Percentiles rank a stretch among this genome's conserved stretches.
Conservation (phyloP, 2,329 filamentous ascomycete genomes). For the Stagonosporopsis chrysanthemi region DNA sequence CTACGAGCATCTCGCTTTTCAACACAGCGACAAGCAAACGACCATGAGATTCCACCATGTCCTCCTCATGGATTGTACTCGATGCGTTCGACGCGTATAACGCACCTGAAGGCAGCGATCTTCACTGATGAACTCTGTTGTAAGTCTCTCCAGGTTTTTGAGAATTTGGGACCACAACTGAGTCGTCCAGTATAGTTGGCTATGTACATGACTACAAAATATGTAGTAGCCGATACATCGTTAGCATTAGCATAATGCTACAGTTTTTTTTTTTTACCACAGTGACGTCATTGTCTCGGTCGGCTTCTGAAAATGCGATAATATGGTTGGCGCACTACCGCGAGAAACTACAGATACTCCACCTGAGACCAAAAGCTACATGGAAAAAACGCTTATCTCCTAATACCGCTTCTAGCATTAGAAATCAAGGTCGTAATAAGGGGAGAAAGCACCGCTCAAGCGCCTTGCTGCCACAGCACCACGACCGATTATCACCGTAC, state of each 20-base stretch:
- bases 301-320: neutral
- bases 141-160: neutral
- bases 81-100: neutral
- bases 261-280: neutral
- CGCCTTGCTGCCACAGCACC: neutral
- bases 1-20: neutral
- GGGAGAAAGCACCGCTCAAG: neutral
- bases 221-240: conserved; percentile 2
- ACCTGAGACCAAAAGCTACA: neutral
- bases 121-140: neutral
- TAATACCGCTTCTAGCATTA: conserved; percentile 5
- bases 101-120: conserved; percentile 45
- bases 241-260: neutral
- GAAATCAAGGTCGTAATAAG: neutral
- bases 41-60: conserved; percentile 7
- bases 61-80: neutral
- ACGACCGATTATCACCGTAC: neutral
- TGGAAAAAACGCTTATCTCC: neutral
- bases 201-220: neutral
- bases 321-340: neutral
- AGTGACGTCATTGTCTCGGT: conserved; percentile 10
- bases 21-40: conserved; percentile 24
- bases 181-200: neutral
- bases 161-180: neutral
- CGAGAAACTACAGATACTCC: conserved; percentile 3